Conservation (phyloP, 2,329 filamentous ascomycete genomes). For the Tolypocladium nubicola region DNA sequence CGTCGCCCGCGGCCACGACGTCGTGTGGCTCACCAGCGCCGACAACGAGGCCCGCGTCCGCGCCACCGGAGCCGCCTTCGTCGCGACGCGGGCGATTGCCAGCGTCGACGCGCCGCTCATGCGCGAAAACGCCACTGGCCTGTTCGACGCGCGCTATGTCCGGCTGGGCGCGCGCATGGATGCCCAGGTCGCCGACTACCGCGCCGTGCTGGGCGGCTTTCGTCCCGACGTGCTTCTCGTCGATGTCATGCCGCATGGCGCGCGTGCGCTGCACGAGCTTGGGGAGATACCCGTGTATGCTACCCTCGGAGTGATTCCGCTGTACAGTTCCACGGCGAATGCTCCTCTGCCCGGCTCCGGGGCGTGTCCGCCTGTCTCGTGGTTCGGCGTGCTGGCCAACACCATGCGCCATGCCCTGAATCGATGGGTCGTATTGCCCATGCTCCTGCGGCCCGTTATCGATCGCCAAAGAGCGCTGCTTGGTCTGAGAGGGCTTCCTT, state of each 20-base stretch:
- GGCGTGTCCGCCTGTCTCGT: conserved; percentile 15
- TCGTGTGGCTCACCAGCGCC: conserved; percentile 25
- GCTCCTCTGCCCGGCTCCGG: conserved; percentile 22
- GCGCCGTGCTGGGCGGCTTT: conserved; percentile 16
- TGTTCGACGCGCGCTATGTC: conserved; percentile 17
- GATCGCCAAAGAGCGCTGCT: conserved; percentile 19
- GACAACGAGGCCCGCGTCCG: conserved; percentile 21
- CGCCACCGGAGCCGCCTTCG: conserved; percentile 22
- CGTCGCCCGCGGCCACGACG: conserved; percentile 23
- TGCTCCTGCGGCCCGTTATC: conserved; percentile 16
- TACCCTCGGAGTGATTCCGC: conserved; percentile 27
- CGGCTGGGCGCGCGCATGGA: conserved; percentile 16
- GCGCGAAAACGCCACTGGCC: conserved; percentile 14
- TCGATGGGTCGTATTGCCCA: conserved; percentile 15
- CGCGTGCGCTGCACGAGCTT: conserved; percentile 22
- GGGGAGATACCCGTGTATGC: conserved; percentile 23
- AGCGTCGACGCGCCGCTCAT: conserved; percentile 19
- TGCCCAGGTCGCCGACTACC: conserved; percentile 25
- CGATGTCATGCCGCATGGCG: conserved; percentile 26
- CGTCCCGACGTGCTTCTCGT: conserved; percentile 22
- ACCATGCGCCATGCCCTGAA: conserved; percentile 13
- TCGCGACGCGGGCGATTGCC: conserved; percentile 18
- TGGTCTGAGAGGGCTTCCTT: conserved; percentile 15
- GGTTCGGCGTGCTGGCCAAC: conserved; percentile 15
- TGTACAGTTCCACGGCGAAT: conserved; percentile 19